Base-by-base conservation (phyloP, 176 grass and related monocot species). In the Juncus inflexus region DNA sequence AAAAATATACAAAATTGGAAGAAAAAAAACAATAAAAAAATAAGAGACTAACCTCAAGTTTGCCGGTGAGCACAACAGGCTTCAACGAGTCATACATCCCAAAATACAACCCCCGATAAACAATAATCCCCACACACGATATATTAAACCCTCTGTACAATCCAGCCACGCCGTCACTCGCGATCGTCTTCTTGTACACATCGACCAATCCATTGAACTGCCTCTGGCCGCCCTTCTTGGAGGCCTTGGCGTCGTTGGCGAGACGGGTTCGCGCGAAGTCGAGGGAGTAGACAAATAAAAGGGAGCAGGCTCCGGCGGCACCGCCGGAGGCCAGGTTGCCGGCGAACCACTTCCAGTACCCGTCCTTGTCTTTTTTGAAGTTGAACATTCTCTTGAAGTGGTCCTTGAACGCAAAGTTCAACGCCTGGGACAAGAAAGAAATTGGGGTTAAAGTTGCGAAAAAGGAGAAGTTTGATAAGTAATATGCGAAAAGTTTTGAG, bases 351-450 rank as follows among this genome's bases (percentile, higher is more conserved):
- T 86, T 86, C 83, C 83, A 86, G 69, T 86, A 86, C 1, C 83
- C 83, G 54, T 82, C 83, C 78, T 74, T 86, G 62, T 86, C 83
- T 62, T 86, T 86, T 67, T 86, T 86, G 12, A 86, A 86, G 83
- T 86, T 86, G 69, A 86, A 86, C 83, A 86, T 86, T 79, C 83
- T 79, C 58, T 86, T 86, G 67, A 86, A 86, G 58, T 86, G 78
- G 28, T 86, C 83, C 55, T 86, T 86, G 73, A 86, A 86, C 9
- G 83, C 83, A 61, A 86, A 82, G 69, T 86, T 86, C 63, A 86
- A 57, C 16, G 83, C 83, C 83, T 86, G 67, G 38, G 16, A 65
- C n/a, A 5, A 67, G 14, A 80, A 59, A 60, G 8, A 42, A 37
- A 19, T 28, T 35, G 3, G 40, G 9, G 41, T 57, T 15, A 9